Conservation (phyloP, 164 flowering plant species). For the Houttuynia cordata region DNA sequence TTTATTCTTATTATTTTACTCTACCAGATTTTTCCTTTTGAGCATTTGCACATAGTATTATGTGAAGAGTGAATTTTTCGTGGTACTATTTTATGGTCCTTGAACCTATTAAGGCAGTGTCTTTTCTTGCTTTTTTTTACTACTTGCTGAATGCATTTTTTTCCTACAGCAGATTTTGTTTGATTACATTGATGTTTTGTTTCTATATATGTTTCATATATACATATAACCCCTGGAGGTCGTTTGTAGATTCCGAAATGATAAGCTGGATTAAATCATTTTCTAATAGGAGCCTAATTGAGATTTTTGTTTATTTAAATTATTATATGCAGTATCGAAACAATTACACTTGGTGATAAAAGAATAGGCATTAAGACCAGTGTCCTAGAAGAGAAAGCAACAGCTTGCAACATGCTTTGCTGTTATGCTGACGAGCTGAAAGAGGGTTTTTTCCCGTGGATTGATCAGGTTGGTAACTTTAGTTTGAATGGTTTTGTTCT, state of each 20-base stretch:
- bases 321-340: slow-evolving; percentile 42
- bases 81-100: not conserved
- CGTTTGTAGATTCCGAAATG: too few species aligned
- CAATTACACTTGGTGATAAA: slow-evolving; percentile 54
- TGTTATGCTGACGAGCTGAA: slow-evolving; percentile 59
- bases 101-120: too few species aligned
- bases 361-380: slow-evolving; percentile 56
- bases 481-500: too few species aligned
- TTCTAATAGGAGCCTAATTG: too few species aligned
- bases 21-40: not conserved
- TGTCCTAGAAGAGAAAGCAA: slow-evolving; percentile 57
- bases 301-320: not conserved
- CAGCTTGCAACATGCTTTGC: slow-evolving; percentile 61
- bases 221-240: too few species aligned
- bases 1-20: slow-evolving; percentile 7
- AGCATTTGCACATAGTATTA: not conserved
- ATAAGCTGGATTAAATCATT: too few species aligned
- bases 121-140: too few species aligned
- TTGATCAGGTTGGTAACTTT: slow-evolving; percentile 35
- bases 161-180: too few species aligned
- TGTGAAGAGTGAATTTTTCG: not conserved
- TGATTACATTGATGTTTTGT: too few species aligned
- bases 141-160: too few species aligned
- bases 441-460: slow-evolving; percentile 55
- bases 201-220: too few species aligned